Percentiles rank a stretch among this genome's conserved stretches.
Conservation (phyloP, 805 yeast species). For the Candida tallmaniae region DNA sequence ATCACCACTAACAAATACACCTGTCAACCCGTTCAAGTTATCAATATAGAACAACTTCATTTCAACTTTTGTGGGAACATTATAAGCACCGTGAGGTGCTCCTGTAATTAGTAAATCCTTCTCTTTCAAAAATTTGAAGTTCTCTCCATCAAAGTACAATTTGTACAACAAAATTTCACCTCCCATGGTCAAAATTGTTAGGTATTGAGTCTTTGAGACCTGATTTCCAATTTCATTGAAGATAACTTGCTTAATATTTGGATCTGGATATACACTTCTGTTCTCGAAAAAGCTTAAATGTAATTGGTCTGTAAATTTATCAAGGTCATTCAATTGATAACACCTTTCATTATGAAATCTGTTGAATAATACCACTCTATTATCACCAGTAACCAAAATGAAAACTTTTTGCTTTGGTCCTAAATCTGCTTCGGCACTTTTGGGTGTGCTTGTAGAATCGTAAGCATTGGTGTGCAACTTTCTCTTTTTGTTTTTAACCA, state of each 20-base stretch:
- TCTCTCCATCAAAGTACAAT: constrained; percentile 45
- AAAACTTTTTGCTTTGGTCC: constrained; percentile 41
- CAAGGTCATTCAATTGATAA: constrained; percentile 47
- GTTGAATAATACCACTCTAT: constrained; percentile 61
- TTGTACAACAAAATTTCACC: constrained; percentile 74
- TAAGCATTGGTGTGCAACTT: constrained; percentile 10
- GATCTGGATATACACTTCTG: constrained; percentile 58
- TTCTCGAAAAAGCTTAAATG: constrained; percentile 46
- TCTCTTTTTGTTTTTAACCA: constrained; percentile 25
- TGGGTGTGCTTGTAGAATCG: constrained; percentile 1
- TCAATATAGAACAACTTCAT: constrained; percentile 59
- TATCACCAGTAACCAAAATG: constrained; percentile 72
- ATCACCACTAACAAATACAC: constrained; percentile 69
- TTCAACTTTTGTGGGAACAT: constrained; percentile 64
- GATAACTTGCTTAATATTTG: constrained; percentile 63
- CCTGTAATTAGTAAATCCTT: constrained; percentile 55
- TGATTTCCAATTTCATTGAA: constrained; percentile 64
- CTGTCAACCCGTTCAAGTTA: constrained; percentile 52
- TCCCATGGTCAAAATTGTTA: constrained; percentile 71
- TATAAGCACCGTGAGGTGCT: constrained; percentile 75
- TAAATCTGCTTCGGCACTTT: constrained; percentile 8
- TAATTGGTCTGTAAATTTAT: constrained; percentile 41
- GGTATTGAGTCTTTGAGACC: constrained; percentile 49
- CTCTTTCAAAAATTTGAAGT: constrained; percentile 38
- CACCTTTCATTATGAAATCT: constrained; percentile 51